Conservation (phyloP, 495 filamentous ascomycete genomes). For the Sabuloglossum arenarium region DNA sequence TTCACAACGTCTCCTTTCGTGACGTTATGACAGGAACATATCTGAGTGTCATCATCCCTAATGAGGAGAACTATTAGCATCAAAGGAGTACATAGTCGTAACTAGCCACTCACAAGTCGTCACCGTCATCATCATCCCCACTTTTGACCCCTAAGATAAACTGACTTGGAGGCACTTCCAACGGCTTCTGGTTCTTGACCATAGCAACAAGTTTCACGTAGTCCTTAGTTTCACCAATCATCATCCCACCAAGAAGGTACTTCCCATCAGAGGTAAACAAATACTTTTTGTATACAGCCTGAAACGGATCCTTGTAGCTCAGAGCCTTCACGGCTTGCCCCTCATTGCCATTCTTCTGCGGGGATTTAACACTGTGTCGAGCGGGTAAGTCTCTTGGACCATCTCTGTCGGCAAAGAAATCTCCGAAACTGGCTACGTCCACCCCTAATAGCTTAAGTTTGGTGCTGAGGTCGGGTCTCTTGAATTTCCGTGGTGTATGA, state of each 20-base stretch:
- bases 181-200: slow-evolving; percentile 67
- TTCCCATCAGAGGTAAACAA: slow-evolving; percentile 85
- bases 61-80: slow-evolving; percentile 9
- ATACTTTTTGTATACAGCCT: slow-evolving; percentile 93
- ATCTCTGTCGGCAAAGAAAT: slow-evolving; percentile 88
- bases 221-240: slow-evolving; percentile 91
- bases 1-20: slow-evolving; percentile 65
- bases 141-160: slow-evolving; percentile 74
- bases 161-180: slow-evolving; percentile 68
- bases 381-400: slow-evolving; percentile 57
- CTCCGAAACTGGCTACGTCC: slow-evolving; percentile 87
- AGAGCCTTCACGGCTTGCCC: slow-evolving; percentile 57
- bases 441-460: slow-evolving; percentile 88
- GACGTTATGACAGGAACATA: slow-evolving; percentile 95
- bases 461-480: slow-evolving; percentile 76
- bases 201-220: slow-evolving; percentile 91
- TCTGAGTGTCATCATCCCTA: slow-evolving; percentile 67
- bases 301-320: slow-evolving; percentile 84
- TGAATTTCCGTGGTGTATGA: slow-evolving; percentile 50
- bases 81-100: neutral
- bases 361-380: slow-evolving; percentile 13
- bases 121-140: slow-evolving; percentile 48
- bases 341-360: slow-evolving; percentile 29
- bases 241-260: slow-evolving; percentile 88
- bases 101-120: slow-evolving; percentile 33